Conservation (phyloP, 306 rosid species). For the Carpinus fangiana region DNA sequence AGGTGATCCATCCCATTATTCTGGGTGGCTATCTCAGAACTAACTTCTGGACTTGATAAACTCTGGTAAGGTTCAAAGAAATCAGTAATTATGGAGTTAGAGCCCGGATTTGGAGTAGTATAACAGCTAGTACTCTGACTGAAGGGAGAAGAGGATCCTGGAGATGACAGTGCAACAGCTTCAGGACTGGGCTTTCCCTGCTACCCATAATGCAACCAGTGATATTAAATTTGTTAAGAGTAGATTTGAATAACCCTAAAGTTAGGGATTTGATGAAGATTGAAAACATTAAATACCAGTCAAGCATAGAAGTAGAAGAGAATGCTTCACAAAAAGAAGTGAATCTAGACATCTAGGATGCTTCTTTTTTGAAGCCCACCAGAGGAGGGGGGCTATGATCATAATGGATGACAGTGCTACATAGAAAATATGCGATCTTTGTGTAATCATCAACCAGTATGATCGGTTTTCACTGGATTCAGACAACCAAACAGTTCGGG, state of each 20-base stretch:
- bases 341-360: neutral
- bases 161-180: constrained; percentile 39
- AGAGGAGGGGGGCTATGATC: neutral
- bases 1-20: constrained; percentile 39
- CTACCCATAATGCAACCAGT: constrained; percentile 31
- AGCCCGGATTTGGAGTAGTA: constrained; percentile 45
- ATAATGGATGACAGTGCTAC: too few species aligned
- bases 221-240: constrained; percentile 8
- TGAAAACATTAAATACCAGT: neutral
- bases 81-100: constrained; percentile 43
- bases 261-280: too few species aligned
- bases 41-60: constrained; percentile 74
- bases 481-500: too few species aligned
- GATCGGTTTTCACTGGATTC: too few species aligned
- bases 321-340: neutral
- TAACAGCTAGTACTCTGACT: constrained; percentile 43
- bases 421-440: too few species aligned
- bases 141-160: constrained; percentile 53
- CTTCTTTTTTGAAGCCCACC: neutral
- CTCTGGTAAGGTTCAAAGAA: constrained; percentile 55
- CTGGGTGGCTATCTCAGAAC: constrained; percentile 46
- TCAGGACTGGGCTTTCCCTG: constrained; percentile 65
- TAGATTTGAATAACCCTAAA: too few species aligned
- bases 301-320: neutral
- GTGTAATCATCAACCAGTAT: too few species aligned